These are phyloP conservation scores for Blastocystis sp. DNA, from an alignment of 352 stramenopile species.

Conservation along the genomic window DNA sequence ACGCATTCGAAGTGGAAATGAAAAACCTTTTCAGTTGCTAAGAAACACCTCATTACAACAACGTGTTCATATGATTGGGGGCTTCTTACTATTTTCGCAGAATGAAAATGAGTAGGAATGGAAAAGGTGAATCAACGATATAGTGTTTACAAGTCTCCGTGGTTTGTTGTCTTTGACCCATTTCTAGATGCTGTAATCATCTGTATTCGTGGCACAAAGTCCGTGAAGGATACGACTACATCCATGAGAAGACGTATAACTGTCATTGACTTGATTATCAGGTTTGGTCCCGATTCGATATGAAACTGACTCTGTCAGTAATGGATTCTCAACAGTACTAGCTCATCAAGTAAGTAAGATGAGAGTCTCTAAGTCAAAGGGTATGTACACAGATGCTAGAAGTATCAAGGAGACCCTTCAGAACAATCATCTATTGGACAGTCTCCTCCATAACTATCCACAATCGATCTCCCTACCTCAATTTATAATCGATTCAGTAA, in stretches of 20 bases:
- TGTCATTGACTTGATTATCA: not conserved
- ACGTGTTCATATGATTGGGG: constrained; percentile 1
- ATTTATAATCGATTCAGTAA: not conserved
- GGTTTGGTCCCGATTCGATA: not conserved
- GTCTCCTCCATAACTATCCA: not conserved
- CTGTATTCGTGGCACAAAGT: constrained; percentile 21
- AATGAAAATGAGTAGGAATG: not conserved
- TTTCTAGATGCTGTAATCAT: not conserved
- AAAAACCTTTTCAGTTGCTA: not conserved
- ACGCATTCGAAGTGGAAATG: not conserved
- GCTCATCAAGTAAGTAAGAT: not conserved
- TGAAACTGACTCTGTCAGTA: not conserved
- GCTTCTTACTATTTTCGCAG: constrained; percentile 10
- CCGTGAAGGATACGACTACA: not conserved
- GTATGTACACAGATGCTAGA: not conserved
- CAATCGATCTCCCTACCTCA: not conserved
- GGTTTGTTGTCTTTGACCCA: constrained; percentile 29
- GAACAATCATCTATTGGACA: not conserved
- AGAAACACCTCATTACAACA: not conserved
- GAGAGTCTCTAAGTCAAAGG: not conserved
- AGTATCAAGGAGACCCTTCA: not conserved
- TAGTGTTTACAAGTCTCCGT: not conserved
- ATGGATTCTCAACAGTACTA: not conserved
- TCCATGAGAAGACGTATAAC: not conserved
- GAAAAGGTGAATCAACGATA: not conserved